These are phyloP conservation scores for Backusella morwellensis DNA, from an alignment of 192 early-diverging fungal species.

Conservation along the genomic window DNA sequence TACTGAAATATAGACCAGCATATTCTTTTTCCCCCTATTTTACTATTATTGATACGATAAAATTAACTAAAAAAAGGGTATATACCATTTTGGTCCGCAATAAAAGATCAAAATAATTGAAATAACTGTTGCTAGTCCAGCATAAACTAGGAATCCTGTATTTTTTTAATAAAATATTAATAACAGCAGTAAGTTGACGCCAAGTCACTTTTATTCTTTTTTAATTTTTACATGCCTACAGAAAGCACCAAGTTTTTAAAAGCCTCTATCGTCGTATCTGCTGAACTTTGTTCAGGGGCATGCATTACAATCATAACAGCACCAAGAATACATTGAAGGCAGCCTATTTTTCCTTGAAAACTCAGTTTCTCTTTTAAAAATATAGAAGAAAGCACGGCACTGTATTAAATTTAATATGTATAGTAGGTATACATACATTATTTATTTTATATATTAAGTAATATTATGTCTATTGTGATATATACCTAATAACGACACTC, in stretches of 20 bases:
- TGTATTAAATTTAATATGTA: conserved; percentile 16
- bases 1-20: conserved; percentile 86
- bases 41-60: too few relatives aligned
- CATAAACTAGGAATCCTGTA: conserved; percentile 68
- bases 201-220: too few relatives aligned
- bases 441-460: background rate
- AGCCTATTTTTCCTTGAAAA: conserved; percentile 83
- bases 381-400: conserved; percentile 79
- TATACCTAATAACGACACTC: conserved; percentile 82
- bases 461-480: background rate
- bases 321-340: conserved; percentile 82
- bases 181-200: too few relatives aligned
- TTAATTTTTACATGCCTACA: background rate
- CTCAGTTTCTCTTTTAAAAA: conserved; percentile 87
- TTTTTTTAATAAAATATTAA: too few relatives aligned
- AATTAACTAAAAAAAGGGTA: too few relatives aligned
- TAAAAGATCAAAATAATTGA: conserved; percentile 73
- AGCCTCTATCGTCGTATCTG: conserved; percentile 70
- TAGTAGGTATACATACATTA: background rate
- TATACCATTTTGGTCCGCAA: conserved; percentile 61
- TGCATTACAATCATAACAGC: conserved; percentile 85
- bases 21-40: conserved; percentile 64
- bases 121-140: conserved; percentile 51
- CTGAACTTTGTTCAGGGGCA: conserved; percentile 73
- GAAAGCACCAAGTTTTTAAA: conserved; percentile 52